These are phyloP conservation scores for Diospyros lotus DNA, from an alignment of 148 eudicot genomes.

Conservation along the genomic window DNA sequence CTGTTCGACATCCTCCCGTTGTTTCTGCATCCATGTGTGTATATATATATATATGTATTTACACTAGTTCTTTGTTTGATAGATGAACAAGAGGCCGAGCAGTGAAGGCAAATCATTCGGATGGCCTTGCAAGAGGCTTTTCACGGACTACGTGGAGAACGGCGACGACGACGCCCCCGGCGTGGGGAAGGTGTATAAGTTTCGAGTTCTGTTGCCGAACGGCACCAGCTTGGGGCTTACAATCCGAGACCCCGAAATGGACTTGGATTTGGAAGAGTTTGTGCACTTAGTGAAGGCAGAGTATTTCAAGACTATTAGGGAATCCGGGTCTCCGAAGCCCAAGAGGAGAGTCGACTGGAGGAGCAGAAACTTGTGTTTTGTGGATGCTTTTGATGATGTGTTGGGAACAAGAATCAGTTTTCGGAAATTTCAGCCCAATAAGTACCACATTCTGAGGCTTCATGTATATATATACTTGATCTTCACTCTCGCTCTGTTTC, in stretches of 20 bases:
- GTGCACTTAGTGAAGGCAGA: slow-evolving; percentile 17
- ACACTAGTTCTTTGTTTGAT: too few species aligned
- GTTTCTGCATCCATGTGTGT: too few species aligned
- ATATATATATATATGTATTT: too few species aligned
- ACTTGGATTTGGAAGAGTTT: slow-evolving; percentile 29
- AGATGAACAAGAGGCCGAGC: too few species aligned
- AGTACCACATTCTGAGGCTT: slow-evolving; percentile 24
- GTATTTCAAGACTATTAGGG: slow-evolving; percentile 9
- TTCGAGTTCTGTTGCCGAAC: slow-evolving; percentile 33
- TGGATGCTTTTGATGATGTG: slow-evolving; percentile 34
- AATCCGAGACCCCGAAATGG: slow-evolving; percentile 15
- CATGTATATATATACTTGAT: slow-evolving; percentile 9
- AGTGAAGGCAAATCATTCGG: not conserved
- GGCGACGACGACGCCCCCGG: not conserved
- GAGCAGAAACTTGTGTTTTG: slow-evolving; percentile 27
- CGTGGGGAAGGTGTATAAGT: slow-evolving; percentile 11
- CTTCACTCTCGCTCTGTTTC: not conserved
- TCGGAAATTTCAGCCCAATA: slow-evolving; percentile 16
- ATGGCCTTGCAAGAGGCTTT: slow-evolving; percentile 16
- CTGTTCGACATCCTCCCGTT: too few species aligned
- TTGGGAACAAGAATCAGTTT: not conserved
- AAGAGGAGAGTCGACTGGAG: slow-evolving; percentile 40
- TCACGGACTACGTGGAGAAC: not conserved
- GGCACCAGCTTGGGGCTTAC: slow-evolving; percentile 20
- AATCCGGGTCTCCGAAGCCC: not conserved